Evolutionary conservation across 192 early-diverging fungal species (phyloP), one percentile per base, ranked within the genome.

Genomic region (Dimargaris verticillata): DNA sequence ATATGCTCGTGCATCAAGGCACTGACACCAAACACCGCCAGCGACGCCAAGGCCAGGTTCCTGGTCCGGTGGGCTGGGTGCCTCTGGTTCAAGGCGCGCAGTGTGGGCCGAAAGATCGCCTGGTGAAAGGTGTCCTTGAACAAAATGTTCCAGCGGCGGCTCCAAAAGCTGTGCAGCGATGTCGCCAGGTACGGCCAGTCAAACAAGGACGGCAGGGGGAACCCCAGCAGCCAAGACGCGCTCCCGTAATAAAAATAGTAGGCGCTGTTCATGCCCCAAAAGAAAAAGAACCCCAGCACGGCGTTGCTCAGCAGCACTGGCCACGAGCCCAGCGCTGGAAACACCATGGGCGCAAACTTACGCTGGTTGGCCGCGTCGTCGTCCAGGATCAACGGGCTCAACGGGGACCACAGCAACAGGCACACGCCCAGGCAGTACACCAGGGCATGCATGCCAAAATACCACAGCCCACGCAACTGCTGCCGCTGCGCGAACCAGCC

Each of bases 131-230:
- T n/a, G 42, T 59, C 57, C 43, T 59, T 59, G 25, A 59, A 59
- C 41, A 59, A n/a, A 18, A 43, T 41, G 43, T 59, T 59, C 57
- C 57, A 59, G n/a, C 57, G 57, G 5, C 57, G 57, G 25, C 57
- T 59, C 57, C 57, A 59, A 43, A 59, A 59, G n/a, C 42, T 38
- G 22, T 22, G 43, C 20, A n/a, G 43, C 20, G 57, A 44, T 5
- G 41, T 1, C 5, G 57, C 57, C 41, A 41, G 38, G 43, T 42
- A 59, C 38, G 57, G 57, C 15, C 42, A 17, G 41, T 59, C 41
- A 43, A 59, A 59, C 17, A 59, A 11, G n/a, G n/a, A 15, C 38
- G 57, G 57, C 22, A 44, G 6, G 57, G 57, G 57, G 43, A 44
- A 44, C 3, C 25, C 22, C 13, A 59, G 38, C n/a, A 43, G 20